phyloP scores from a whole-genome alignment of 345 rosid species.

The Aquilaria malaccensis region DNA sequence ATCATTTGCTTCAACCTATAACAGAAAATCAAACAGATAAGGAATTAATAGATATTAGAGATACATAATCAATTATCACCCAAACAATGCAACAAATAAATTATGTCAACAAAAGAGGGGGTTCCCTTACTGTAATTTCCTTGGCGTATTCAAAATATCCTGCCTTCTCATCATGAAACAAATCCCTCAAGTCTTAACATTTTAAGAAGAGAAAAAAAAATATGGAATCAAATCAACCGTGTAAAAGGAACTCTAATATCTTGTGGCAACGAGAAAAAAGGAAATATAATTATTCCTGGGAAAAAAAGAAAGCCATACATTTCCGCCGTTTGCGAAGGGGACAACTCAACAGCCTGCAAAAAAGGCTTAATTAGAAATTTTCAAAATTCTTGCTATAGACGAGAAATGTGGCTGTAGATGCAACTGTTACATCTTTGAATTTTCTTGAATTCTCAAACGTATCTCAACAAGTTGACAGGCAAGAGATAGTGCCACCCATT shows the following conservation, averaged over 20 bases:
- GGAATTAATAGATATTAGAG: not conserved
- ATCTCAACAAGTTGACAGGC: too few species aligned
- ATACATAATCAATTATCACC: not conserved
- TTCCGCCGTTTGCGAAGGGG: slow-evolving; percentile 64
- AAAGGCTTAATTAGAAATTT: slow-evolving; percentile 4
- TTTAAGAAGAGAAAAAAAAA: slow-evolving; percentile 9
- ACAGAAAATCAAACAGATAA: not conserved
- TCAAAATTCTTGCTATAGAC: not conserved
- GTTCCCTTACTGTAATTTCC: slow-evolving; percentile 55
- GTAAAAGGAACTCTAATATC: not conserved
- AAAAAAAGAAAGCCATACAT: slow-evolving; percentile 28
- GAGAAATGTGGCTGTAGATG: not conserved
- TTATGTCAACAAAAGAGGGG: slow-evolving; percentile 1
- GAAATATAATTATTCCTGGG: not conserved
- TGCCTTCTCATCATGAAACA: slow-evolving; percentile 49
- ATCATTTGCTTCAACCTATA: slow-evolving; percentile 55
- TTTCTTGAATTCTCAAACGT: too few species aligned
- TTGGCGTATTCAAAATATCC: slow-evolving; percentile 65
- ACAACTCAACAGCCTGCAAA: slow-evolving; percentile 53
- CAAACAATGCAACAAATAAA: too few species aligned
- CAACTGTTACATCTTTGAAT: too few species aligned
- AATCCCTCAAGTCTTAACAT: slow-evolving; percentile 48
- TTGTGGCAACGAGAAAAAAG: slow-evolving; percentile 7
- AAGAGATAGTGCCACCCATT: not conserved
- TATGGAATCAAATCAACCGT: not conserved